Base-by-base conservation (phyloP, 495 filamentous ascomycete genomes). In the Lophium mytilinum region DNA sequence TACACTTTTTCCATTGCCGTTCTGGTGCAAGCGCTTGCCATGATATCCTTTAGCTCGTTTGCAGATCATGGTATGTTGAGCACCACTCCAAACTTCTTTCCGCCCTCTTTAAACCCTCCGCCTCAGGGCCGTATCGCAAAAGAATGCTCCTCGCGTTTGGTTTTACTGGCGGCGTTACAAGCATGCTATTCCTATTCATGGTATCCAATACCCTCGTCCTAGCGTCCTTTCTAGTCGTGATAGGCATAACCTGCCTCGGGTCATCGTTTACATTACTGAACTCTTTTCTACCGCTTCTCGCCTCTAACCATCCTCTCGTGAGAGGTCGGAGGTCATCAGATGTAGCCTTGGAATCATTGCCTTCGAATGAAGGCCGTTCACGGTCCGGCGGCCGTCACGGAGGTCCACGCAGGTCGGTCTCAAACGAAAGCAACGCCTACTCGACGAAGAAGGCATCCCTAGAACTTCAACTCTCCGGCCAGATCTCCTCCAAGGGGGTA, bases 401-500 rank as follows among this genome's bases (percentile, higher is more conserved):
- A 62, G 37, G 37, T 4, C 40, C 50, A 57, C n/a, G 57, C 55
- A 51, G 61, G 46, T 41, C 52, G 58, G 14, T 53, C 55, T 52
- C 54, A 50, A 12, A 53, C 55, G n/a, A 30, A 46, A 18, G 42
- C 37, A 2, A 10, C 34, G 50, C 64, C 24, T 52, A 60, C 30
- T 61, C 63, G 15, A 57, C 65, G n/a, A 49, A 56, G 21, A 59
- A n/a, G 18, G 4, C 15, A 35, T 50, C 58, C 63, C 14, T 48
- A 68, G 42, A 63, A 66, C 77, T 95, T 47, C 75, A 74, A 61
- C 75, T 95, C 11, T 93, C 89, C 0, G 93, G 87, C 1, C 79
- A 83, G 57, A 95, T 96, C 46, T 96, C 92, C 3, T 86, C 89
- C 14, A 85, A 84, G 69, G 91, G 91, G 1, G 90, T 95, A 50